A percentile compares a stretch with the other conserved stretches of the same genome.
phyloP scores from a whole-genome alignment of 305 asterid genomes.

The Fraxinus greggii region DNA sequence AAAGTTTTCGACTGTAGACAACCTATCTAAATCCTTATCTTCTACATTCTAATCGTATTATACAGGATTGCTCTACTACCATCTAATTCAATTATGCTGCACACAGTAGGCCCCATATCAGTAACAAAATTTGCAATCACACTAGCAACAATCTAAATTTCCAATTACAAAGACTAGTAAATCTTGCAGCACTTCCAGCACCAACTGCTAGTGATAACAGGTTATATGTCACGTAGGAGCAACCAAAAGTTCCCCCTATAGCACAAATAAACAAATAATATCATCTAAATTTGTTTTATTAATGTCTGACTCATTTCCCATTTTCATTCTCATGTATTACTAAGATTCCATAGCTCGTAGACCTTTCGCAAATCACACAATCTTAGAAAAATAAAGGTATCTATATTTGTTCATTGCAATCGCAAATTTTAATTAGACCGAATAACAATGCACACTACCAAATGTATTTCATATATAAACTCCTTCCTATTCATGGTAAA shows the following conservation, averaged over 20 bases:
- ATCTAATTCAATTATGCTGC: neutral
- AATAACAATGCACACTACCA: neutral
- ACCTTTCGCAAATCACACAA: neutral
- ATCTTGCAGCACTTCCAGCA: neutral
- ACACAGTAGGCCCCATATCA: neutral
- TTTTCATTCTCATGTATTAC: neutral
- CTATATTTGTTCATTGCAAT: neutral
- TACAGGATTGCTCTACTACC: neutral
- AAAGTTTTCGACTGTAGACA: neutral
- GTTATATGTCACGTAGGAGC: neutral
- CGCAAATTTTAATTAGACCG: neutral
- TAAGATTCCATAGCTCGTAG: neutral
- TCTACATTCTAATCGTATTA: neutral
- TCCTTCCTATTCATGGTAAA: neutral
- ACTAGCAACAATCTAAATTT: neutral
- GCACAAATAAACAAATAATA: neutral
- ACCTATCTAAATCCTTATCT: neutral
- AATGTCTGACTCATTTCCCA: neutral
- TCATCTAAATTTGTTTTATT: neutral
- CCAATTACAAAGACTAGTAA: neutral
- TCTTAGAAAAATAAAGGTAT: neutral
- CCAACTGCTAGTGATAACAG: neutral
- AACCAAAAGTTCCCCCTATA: neutral
- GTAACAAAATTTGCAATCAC: neutral
- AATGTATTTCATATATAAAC: neutral